Conservation (phyloP, 805 yeast genomes). For the Candida sanyiensis region DNA sequence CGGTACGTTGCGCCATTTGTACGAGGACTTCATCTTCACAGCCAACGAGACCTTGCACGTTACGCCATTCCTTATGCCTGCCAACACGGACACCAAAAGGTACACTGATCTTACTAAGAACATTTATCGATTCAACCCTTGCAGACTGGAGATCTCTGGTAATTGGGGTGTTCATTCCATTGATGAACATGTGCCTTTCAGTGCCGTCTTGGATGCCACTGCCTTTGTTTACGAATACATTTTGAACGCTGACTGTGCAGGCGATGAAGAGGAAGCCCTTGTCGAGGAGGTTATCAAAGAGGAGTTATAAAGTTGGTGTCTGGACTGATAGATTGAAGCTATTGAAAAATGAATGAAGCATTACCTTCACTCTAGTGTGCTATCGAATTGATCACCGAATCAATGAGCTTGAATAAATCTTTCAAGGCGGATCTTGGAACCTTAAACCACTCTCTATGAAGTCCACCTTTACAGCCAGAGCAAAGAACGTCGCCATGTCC, state of each 20-base stretch:
- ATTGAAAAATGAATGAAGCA: too few relatives aligned
- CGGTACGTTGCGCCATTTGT: conserved; percentile 42
- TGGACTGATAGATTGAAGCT: too few relatives aligned
- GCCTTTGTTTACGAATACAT: conserved; percentile 47
- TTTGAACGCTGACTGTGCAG: conserved; percentile 33
- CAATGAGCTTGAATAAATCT: conserved; percentile 15
- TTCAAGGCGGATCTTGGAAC: conserved; percentile 15
- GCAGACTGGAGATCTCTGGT: conserved; percentile 9
- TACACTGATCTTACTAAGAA: conserved; percentile 58
- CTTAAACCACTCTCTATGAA: conserved; percentile 26
- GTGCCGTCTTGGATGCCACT: conserved; percentile 47
- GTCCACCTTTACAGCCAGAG: conserved; percentile 20
- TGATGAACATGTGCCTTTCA: conserved; percentile 46
- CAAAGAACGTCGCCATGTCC: conserved; percentile 24
- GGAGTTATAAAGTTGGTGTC: too few relatives aligned
- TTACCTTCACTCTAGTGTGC: neutral
- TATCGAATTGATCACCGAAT: conserved; percentile 5
- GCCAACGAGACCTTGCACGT: conserved; percentile 50
- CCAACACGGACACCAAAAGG: conserved; percentile 64
- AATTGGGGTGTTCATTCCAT: conserved; percentile 43
- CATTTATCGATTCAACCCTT: conserved; percentile 48
- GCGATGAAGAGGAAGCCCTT: conserved; percentile 4
- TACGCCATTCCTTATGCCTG: conserved; percentile 41
- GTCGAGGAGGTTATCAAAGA: too few relatives aligned
- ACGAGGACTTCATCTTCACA: conserved; percentile 40